Conservation (phyloP, 1,139 yeast genomes). For the Pichia sp. region DNA sequence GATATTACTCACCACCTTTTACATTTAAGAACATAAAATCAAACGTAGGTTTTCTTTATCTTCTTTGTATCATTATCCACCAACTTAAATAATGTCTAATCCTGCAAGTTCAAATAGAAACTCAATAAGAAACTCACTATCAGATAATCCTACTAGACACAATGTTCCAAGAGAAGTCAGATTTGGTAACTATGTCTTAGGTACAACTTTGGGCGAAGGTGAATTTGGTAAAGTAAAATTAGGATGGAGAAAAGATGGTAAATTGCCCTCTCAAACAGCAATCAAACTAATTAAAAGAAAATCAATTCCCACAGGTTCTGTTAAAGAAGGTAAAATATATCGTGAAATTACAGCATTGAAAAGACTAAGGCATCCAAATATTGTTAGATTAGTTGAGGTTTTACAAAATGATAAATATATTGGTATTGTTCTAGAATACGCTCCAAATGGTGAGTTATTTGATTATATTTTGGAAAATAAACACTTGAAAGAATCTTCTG, state of each 20-base stretch:
- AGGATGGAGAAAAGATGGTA: constrained; percentile 90
- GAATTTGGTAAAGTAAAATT: constrained; percentile 95
- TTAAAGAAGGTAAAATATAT: constrained; percentile 80
- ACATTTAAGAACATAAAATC: not conserved
- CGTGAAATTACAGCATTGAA: constrained; percentile 90
- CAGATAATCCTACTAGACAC: constrained; percentile 1
- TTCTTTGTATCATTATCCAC: too few relatives aligned
- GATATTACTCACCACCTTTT: not conserved
- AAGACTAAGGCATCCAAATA: constrained; percentile 84
- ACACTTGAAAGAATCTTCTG: constrained; percentile 76
- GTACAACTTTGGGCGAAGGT: constrained; percentile 96
- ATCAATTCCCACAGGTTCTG: constrained; percentile 74
- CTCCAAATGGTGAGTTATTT: constrained; percentile 95
- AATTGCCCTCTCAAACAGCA: constrained; percentile 80
- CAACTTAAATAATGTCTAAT: not conserved
- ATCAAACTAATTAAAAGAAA: constrained; percentile 87
- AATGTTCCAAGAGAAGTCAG: constrained; percentile 49
- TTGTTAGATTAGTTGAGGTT: constrained; percentile 85
- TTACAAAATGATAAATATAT: constrained; percentile 90
- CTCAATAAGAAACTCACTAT: not conserved
- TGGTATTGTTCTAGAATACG: constrained; percentile 93
- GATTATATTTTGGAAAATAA: constrained; percentile 86
- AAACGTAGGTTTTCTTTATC: not conserved
- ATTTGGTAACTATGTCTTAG: constrained; percentile 83
- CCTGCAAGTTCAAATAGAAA: not conserved